Conservation (phyloP, 2,329 filamentous ascomycete genomes). For the Fusarium sp. region DNA sequence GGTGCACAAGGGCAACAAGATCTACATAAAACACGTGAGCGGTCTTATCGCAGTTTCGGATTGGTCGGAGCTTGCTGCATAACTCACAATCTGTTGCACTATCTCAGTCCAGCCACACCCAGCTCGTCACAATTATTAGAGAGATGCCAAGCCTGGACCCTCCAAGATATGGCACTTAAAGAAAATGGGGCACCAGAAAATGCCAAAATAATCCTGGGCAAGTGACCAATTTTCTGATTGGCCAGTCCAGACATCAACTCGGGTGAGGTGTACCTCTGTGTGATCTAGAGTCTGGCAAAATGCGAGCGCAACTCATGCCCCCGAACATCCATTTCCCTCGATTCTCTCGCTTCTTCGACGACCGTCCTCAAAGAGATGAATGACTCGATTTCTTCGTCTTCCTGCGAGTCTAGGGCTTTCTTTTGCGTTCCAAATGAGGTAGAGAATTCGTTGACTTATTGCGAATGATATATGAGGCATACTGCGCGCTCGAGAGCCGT, state of each 20-base stretch:
- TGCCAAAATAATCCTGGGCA: slow-evolving; percentile 52
- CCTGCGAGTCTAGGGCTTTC: slow-evolving; percentile 33
- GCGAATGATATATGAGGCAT: slow-evolving; percentile 26
- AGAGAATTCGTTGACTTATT: slow-evolving; percentile 33
- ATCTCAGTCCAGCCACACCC: slow-evolving; percentile 46
- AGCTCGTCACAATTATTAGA: slow-evolving; percentile 26
- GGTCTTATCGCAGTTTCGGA: slow-evolving; percentile 5
- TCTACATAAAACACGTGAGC: slow-evolving; percentile 16
- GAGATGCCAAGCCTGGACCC: slow-evolving; percentile 43
- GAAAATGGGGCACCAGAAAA: slow-evolving; percentile 52
- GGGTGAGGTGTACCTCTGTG: slow-evolving; percentile 51
- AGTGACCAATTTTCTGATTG: slow-evolving; percentile 57
- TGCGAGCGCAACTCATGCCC: slow-evolving; percentile 47
- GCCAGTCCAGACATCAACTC: slow-evolving; percentile 51
- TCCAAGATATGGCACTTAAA: slow-evolving; percentile 44
- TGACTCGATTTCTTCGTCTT: slow-evolving; percentile 49
- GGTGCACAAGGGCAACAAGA: slow-evolving; percentile 30
- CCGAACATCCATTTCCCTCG: slow-evolving; percentile 48
- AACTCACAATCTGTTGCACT: slow-evolving; percentile 35
- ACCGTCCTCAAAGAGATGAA: slow-evolving; percentile 49
- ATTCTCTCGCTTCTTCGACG: slow-evolving; percentile 45
- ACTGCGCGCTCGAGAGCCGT: slow-evolving; percentile 24
- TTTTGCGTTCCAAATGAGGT: slow-evolving; percentile 42
- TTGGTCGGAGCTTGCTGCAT: slow-evolving; percentile 22
- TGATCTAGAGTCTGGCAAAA: slow-evolving; percentile 51